Evolutionary conservation across 805 yeast genomes (phyloP).

Genomic region (Candida khao-thaluensis): DNA sequence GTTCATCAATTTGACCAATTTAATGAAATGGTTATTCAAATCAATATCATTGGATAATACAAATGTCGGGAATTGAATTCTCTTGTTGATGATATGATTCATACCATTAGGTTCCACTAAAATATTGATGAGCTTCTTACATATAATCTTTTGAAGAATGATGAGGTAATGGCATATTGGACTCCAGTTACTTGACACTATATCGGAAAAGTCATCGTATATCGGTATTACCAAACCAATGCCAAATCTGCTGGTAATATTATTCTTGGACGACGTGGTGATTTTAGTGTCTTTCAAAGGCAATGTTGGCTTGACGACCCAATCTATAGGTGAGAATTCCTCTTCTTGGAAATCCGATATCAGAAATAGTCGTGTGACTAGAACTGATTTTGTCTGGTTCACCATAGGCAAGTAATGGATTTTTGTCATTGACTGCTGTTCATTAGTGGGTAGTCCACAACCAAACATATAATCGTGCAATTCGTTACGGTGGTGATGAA

Average conservation of each 20-base stretch:
- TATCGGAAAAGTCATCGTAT: constrained; percentile 34
- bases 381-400: constrained; percentile 36
- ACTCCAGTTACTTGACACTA: constrained; percentile 50
- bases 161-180: constrained; percentile 43
- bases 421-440: constrained; percentile 44
- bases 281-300: constrained; percentile 24
- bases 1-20: constrained; percentile 37
- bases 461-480: constrained; percentile 56
- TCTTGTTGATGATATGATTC: constrained; percentile 24
- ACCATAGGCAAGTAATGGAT: constrained; percentile 47
- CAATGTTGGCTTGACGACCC: constrained; percentile 47
- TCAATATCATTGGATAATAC: constrained; percentile 46
- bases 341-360: constrained; percentile 24
- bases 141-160: constrained; percentile 38
- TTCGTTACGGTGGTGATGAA: constrained; percentile 44
- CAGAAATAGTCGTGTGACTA: constrained; percentile 48
- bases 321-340: constrained; percentile 17
- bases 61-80: constrained; percentile 37
- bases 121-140: constrained; percentile 33
- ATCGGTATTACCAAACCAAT: constrained; percentile 51
- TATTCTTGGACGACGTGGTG: constrained; percentile 14
- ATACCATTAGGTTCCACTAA: constrained; percentile 15
- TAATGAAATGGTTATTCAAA: constrained; percentile 34
- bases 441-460: constrained; percentile 52
- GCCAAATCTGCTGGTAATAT: constrained; percentile 40